Evolutionary conservation across 345 rosid genomes (phyloP).

Genomic region (Isatis tinctoria): DNA sequence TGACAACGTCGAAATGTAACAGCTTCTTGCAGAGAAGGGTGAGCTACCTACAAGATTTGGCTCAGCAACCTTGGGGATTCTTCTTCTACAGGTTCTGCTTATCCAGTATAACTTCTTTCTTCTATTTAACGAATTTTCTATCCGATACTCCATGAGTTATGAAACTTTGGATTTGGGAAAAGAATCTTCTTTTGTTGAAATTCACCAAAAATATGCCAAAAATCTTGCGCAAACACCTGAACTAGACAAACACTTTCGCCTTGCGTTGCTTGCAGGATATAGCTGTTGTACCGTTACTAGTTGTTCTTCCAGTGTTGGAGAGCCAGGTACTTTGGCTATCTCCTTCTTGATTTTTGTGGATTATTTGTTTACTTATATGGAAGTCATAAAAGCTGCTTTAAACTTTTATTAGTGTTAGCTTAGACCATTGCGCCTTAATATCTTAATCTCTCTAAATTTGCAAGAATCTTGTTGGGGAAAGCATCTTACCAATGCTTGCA

Average conservation of each 20-base stretch:
- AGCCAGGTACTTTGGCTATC: conserved; percentile 60
- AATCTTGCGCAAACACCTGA: background rate
- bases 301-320: conserved; percentile 88
- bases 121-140: background rate
- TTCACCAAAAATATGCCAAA: background rate
- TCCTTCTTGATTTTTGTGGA: background rate
- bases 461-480: conserved; percentile 65
- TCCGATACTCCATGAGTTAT: background rate
- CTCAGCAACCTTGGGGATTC: conserved; percentile 95
- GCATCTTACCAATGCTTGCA: conserved; percentile 87
- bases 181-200: background rate
- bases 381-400: background rate
- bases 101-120: conserved; percentile 17
- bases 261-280: conserved; percentile 66
- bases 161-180: background rate
- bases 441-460: background rate
- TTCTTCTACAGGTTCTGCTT: conserved; percentile 80
- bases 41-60: conserved; percentile 98
- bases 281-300: conserved; percentile 90
- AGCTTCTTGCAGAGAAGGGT: conserved; percentile 99
- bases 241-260: background rate
- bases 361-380: background rate
- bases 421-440: background rate
- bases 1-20: conserved; percentile 16
- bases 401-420: background rate